Evolutionary conservation across 2,329 filamentous ascomycete species (phyloP).

Genomic region (Bipolaris zeicola): DNA sequence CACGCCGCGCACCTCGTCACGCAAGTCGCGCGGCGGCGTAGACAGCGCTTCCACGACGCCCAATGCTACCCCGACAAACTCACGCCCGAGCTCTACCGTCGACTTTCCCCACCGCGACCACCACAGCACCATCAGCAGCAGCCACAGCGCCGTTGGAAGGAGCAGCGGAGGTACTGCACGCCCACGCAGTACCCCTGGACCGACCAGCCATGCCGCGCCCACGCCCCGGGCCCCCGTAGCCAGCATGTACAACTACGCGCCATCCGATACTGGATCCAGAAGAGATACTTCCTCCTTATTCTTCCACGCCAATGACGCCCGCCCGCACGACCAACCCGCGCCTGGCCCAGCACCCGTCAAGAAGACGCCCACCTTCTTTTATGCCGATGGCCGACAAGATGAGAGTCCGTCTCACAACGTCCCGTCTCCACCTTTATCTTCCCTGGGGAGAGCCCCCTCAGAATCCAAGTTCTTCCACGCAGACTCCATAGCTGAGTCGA

Average conservation of each 20-base stretch:
- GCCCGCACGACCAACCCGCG: conserved; percentile 41
- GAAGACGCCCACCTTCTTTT: conserved; percentile 58
- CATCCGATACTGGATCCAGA: conserved; percentile 33
- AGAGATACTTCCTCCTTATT: conserved; percentile 67
- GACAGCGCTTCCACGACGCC: conserved; percentile 73
- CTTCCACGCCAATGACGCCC: conserved; percentile 85
- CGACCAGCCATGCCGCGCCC: conserved; percentile 25
- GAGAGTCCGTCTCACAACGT: conserved; percentile 27
- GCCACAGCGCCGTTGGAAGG: conserved; percentile 25
- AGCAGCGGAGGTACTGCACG: conserved; percentile 29
- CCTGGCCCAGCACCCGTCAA: conserved; percentile 38
- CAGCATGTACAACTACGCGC: conserved; percentile 31
- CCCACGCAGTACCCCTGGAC: conserved; percentile 49
- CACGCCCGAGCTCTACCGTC: conserved; percentile 43
- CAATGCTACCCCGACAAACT: conserved; percentile 57
- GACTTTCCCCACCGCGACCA: conserved; percentile 39
- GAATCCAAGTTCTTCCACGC: conserved; percentile 74
- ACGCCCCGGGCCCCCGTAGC: conserved; percentile 33
- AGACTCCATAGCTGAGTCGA: conserved; percentile 57
- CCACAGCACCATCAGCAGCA: conserved; percentile 31
- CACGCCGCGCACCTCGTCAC: conserved; percentile 77
- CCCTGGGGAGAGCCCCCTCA: conserved; percentile 28
- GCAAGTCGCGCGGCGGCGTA: conserved; percentile 67
- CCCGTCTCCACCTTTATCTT: conserved; percentile 46
- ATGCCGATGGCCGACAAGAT: conserved; percentile 57